These are phyloP conservation scores for Murraya koenigii DNA, from an alignment of 345 rosid species.

Conservation along the genomic window DNA sequence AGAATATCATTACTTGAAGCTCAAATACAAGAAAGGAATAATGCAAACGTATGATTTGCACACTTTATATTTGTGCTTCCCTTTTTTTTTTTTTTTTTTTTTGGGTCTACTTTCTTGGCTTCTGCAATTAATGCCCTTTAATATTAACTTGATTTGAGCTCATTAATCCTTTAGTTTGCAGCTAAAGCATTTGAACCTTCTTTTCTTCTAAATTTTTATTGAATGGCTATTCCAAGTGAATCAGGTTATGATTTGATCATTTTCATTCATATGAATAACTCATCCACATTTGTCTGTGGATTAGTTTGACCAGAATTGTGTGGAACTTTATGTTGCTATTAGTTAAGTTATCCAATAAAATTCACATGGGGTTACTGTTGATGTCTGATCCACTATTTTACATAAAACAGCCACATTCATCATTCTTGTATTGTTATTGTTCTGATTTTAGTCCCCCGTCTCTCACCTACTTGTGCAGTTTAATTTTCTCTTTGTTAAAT, in stretches of 20 bases:
- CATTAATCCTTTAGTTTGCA: not conserved
- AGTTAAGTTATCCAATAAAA: not conserved
- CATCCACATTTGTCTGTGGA: not conserved
- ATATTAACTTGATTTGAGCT: not conserved
- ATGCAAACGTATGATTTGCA: conserved; percentile 29
- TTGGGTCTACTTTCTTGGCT: not conserved
- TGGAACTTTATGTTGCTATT: too few species aligned
- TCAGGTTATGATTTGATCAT: not conserved
- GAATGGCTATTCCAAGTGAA: not conserved
- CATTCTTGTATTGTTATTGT: not conserved
- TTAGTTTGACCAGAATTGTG: not conserved
- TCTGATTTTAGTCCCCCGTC: not conserved
- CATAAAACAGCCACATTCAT: not conserved
- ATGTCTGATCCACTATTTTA: not conserved
- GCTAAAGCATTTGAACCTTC: not conserved
- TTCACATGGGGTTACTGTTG: not conserved
- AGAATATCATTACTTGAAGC: conserved; percentile 56
- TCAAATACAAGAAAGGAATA: conserved; percentile 31
- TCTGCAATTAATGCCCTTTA: not conserved
- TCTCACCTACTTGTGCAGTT: not conserved
- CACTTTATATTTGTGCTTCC: not conserved
- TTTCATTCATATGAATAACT: too few species aligned
- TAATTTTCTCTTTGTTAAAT: not conserved
- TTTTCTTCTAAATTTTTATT: not conserved
- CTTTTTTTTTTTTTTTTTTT: too few species aligned